Conservation (phyloP, 441 rosid species). For the Isatis lusitanica region DNA sequence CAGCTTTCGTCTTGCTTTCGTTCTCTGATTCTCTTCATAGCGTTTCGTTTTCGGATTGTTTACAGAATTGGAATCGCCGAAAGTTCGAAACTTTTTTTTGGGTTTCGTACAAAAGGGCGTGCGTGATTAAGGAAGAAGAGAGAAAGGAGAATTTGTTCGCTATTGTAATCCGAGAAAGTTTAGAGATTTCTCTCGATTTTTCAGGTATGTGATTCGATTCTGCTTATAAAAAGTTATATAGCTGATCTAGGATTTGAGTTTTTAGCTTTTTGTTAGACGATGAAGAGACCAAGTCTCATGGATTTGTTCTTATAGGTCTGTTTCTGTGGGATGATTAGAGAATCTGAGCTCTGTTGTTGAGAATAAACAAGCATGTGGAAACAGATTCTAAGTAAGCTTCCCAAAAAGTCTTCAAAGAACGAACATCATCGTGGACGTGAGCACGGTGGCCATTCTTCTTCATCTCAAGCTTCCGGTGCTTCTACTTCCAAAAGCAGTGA, state of each 20-base stretch:
- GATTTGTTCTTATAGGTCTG: conserved; percentile 22
- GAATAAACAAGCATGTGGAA: conserved; percentile 56
- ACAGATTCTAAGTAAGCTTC: conserved; percentile 82
- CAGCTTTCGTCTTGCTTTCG: conserved; percentile 1
- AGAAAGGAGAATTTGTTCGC: background rate
- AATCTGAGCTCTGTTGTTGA: conserved; percentile 27
- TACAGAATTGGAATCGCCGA: conserved; percentile 21
- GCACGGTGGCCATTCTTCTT: conserved; percentile 33
- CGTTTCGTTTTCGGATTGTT: conserved; percentile 8
- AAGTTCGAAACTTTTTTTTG: conserved; percentile 5
- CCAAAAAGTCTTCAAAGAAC: conserved; percentile 54
- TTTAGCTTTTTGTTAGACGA: conserved; percentile 1
- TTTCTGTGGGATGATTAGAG: conserved; percentile 14
- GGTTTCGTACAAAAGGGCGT: background rate
- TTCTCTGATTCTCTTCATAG: conserved; percentile 15
- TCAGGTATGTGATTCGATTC: conserved; percentile 30
- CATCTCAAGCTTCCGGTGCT: conserved; percentile 26
- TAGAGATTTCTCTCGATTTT: conserved; percentile 6
- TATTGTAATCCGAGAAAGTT: background rate
- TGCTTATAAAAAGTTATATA: background rate
- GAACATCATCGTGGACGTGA: conserved; percentile 47
- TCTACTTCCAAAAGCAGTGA: conserved; percentile 33
- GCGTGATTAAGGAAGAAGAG: conserved; percentile 18
- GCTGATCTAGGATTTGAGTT: conserved; percentile 28
- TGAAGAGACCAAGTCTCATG: conserved; percentile 10